Base-by-base conservation (phyloP, 495 filamentous ascomycete genomes). In the Aspergillus ostianus region DNA sequence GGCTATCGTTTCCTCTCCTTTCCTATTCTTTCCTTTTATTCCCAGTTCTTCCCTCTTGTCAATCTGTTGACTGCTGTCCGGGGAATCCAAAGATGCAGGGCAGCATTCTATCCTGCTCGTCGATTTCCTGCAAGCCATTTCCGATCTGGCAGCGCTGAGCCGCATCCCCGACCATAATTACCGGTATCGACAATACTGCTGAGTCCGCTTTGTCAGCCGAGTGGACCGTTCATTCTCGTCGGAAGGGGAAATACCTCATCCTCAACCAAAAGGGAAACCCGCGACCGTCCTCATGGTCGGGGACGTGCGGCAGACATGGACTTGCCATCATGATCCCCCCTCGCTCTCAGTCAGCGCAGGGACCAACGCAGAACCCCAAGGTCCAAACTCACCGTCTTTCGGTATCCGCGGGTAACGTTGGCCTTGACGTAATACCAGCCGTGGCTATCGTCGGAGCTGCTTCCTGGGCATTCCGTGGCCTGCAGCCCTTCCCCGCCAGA, bases 391-490 rank as follows among this genome's bases (percentile, higher is more conserved):
- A 29, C 47, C 27, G 15, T 53, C 46, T 48, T 45, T 51, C 29
- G 47, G 55, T 65, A 57, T 56, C 63, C 63, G 58, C 62, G 62
- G 62, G 62, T 61, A 64, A 64, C 62, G 27, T 53, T 44, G 32
- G 55, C 17, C 19, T 21, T n/a, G 53, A 41, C 49, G 20, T 30
- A 61, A 44, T 48, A 63, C 48, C 48, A 45, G 29, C 17, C 27
- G 50, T 58, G 59, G 58, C 48, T 61, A 65, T 30, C 51, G 59
- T 51, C 53, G 53, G 59, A 41, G 36, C 36, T 41, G 36, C 3
- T 41, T 10, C 3, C 36, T 4, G 9, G 10, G 29, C 29, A 26
- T 10, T 17, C 36, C 36, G 36, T 41, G 9, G 36, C 1, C 36
- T 15, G 36, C 36, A 15, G 36, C 36, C 36, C 9, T 12, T 41